phyloP scores from a whole-genome alignment of 495 filamentous ascomycete genomes.

The Trypethelium eluteriae region DNA sequence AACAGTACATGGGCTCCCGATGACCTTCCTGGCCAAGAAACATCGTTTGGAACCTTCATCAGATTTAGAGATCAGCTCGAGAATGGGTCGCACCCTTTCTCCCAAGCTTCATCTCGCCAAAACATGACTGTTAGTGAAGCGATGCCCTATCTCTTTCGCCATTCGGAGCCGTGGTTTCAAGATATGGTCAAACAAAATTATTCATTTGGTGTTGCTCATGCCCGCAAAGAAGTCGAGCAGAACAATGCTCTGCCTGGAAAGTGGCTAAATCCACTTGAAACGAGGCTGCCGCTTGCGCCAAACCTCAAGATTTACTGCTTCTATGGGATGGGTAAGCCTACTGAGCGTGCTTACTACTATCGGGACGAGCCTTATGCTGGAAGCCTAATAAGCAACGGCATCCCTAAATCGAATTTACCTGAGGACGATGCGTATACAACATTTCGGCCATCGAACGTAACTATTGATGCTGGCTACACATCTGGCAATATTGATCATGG shows the following conservation, averaged over 20 bases:
- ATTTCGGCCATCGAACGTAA: conserved; percentile 55
- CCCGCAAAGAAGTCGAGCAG: conserved; percentile 67
- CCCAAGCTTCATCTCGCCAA: conserved; percentile 43
- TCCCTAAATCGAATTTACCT: background rate
- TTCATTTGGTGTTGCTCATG: conserved; percentile 82
- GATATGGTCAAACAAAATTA: conserved; percentile 65
- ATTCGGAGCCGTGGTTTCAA: conserved; percentile 78
- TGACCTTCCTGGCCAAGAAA: conserved; percentile 62
- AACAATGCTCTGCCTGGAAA: conserved; percentile 77
- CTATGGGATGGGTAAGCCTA: conserved; percentile 87
- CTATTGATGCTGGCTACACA: conserved; percentile 74
- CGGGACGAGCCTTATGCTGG: conserved; percentile 48
- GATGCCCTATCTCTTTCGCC: conserved; percentile 65
- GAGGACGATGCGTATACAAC: background rate
- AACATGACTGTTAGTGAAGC: conserved; percentile 79
- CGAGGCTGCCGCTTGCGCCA: conserved; percentile 78
- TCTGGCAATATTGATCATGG: conserved; percentile 63
- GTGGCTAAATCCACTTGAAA: conserved; percentile 93
- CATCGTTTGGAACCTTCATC: conserved; percentile 72
- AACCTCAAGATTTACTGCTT: conserved; percentile 96
- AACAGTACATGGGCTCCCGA: conserved; percentile 85
- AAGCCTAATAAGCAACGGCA: background rate
- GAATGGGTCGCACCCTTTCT: background rate
- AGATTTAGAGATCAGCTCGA: conserved; percentile 61
- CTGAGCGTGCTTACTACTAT: conserved; percentile 88